Evolutionary conservation across 192 early-diverging fungal species (phyloP).

Genomic region (Coemansia sp.): DNA sequence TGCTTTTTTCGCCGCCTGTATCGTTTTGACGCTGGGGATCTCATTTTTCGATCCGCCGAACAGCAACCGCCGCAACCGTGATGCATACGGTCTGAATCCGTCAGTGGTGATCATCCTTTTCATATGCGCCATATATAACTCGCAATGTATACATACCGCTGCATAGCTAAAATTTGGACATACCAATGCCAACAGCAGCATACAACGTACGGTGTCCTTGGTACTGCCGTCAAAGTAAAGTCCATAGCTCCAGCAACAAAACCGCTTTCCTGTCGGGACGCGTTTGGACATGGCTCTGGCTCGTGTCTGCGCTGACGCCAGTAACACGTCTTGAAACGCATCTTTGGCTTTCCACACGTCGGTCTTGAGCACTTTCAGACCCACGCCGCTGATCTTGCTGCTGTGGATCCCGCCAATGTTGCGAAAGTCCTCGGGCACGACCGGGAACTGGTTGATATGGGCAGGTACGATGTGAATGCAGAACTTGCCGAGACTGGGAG

Average conservation of each 20-base stretch:
- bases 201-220: neutral
- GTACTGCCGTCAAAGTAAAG: neutral
- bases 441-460: conserved; percentile 22
- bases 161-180: neutral
- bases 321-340: conserved; percentile 24
- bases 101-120: neutral
- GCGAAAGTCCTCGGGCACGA: conserved; percentile 11
- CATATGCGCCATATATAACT: too few species aligned
- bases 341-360: conserved; percentile 41
- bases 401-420: conserved; percentile 10
- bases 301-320: conserved; percentile 14
- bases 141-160: neutral
- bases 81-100: neutral
- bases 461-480: conserved; percentile 38
- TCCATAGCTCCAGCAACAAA: neutral
- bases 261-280: neutral
- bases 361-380: conserved; percentile 23
- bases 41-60: neutral
- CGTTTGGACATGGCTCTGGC: conserved; percentile 13
- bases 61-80: neutral
- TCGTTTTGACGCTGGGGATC: too few species aligned
- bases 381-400: conserved; percentile 22
- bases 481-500: conserved; percentile 76
- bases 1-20: too few species aligned
- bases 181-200: neutral